Evolutionary conservation across 495 filamentous ascomycete species (phyloP).

Genomic region (Penicillium lagena): DNA sequence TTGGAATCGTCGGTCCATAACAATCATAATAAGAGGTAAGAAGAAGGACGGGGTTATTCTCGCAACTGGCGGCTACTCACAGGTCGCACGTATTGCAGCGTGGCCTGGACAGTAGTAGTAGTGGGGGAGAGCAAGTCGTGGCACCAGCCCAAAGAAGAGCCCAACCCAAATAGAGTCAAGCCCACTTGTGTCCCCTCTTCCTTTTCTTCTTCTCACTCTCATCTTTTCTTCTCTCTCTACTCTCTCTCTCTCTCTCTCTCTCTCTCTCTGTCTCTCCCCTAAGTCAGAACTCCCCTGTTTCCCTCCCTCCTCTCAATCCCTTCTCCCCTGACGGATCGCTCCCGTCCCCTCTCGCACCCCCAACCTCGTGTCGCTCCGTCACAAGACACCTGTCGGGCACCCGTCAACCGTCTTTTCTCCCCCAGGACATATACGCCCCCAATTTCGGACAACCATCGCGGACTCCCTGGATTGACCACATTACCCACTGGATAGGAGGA

Average conservation of each 20-base stretch:
- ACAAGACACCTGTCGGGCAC: background rate
- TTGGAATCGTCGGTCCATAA: constrained; percentile 3
- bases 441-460: constrained; percentile 10
- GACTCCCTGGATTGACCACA: constrained; percentile 15
- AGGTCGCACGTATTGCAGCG: constrained; percentile 4
- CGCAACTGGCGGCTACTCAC: constrained; percentile 4
- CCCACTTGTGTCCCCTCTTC: constrained; percentile 17
- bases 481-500: constrained; percentile 5
- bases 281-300: constrained; percentile 1
- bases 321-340: constrained; percentile 1
- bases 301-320: constrained; percentile 7
- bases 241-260: constrained; percentile 9
- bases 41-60: background rate
- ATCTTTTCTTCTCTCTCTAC: constrained; percentile 12
- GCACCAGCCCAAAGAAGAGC: constrained; percentile 39
- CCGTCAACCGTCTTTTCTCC: no score
- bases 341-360: background rate
- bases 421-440: constrained; percentile 7
- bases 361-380: background rate
- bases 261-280: constrained; percentile 11
- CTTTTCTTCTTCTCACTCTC: constrained; percentile 1
- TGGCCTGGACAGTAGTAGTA: constrained; percentile 5
- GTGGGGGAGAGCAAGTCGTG: constrained; percentile 29
- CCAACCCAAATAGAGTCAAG: constrained; percentile 27
- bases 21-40: background rate